A percentile compares a stretch with the other conserved stretches of the same genome.
These are phyloP conservation scores for Saccharum hybrid DNA, from an alignment of 202 grass and related monocot genomes.

Conservation along the genomic window DNA sequence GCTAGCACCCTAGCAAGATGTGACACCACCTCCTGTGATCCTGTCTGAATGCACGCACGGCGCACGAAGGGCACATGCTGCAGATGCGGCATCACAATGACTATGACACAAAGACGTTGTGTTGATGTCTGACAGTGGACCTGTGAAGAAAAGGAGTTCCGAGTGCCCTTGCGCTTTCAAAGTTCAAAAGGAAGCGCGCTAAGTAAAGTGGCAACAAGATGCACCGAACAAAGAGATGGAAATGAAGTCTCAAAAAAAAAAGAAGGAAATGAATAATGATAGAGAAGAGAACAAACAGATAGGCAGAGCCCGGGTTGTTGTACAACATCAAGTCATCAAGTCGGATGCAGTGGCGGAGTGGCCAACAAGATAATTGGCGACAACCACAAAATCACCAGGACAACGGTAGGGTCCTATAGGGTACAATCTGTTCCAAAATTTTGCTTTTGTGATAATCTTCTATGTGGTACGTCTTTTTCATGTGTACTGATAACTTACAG, in stretches of 20 bases:
- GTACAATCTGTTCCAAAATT: not conserved
- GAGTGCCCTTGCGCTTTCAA: not conserved
- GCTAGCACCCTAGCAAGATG: not conserved
- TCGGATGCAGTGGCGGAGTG: not conserved
- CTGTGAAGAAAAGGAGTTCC: not conserved
- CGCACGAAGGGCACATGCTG: conserved; percentile 24
- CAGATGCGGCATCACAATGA: not conserved
- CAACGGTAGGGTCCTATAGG: not conserved
- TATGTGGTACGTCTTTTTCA: conserved; percentile 19
- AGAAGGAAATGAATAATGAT: not conserved
- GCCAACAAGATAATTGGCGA: not conserved
- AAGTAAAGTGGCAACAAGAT: not conserved
- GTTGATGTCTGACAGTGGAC: not conserved
- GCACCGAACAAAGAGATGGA: not conserved
- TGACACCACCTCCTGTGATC: not conserved
- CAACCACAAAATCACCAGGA: not conserved
- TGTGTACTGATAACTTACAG: conserved; percentile 38
- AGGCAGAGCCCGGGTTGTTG: too few relatives aligned
- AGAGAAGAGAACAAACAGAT: not conserved
- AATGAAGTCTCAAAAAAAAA: too few relatives aligned
- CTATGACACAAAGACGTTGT: not conserved
- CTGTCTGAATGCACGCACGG: not conserved
- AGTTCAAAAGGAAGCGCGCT: not conserved
- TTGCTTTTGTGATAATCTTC: not conserved
- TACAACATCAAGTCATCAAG: too few relatives aligned